Evolutionary conservation across 2,329 filamentous ascomycete species (phyloP).

Genomic region (Arthrobotrys entomopaga): DNA sequence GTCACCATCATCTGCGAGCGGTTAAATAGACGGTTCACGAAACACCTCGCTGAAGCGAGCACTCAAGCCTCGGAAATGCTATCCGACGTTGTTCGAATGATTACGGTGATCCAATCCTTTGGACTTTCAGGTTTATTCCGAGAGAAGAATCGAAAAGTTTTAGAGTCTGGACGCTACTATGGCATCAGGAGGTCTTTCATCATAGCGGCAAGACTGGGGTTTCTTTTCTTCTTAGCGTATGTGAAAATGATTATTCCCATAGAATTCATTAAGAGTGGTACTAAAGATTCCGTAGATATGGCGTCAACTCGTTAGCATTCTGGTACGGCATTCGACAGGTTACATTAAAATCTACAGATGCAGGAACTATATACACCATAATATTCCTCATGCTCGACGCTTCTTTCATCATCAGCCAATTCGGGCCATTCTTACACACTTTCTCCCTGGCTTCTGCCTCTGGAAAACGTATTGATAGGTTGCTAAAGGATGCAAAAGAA

Average conservation of each 20-base stretch:
- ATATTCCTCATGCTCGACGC: slow-evolving; percentile 73
- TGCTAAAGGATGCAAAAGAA: slow-evolving; percentile 46
- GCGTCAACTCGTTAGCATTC: slow-evolving; percentile 74
- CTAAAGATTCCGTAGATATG: slow-evolving; percentile 63
- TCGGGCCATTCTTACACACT: slow-evolving; percentile 71
- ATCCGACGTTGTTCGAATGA: slow-evolving; percentile 64
- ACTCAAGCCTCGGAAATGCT: slow-evolving; percentile 64
- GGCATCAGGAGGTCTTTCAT: slow-evolving; percentile 68
- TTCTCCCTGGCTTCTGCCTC: slow-evolving; percentile 68
- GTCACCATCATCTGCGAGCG: slow-evolving; percentile 65
- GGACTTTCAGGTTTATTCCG: slow-evolving; percentile 57
- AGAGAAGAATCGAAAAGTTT: slow-evolving; percentile 40
- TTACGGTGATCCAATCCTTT: slow-evolving; percentile 66
- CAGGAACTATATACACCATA: slow-evolving; percentile 71
- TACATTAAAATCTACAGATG: slow-evolving; percentile 61
- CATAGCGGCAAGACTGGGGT: slow-evolving; percentile 70
- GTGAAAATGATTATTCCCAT: slow-evolving; percentile 11
- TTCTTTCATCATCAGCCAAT: slow-evolving; percentile 71
- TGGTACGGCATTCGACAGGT: slow-evolving; percentile 73
- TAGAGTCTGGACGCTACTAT: slow-evolving; percentile 42
- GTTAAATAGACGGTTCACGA: slow-evolving; percentile 63
- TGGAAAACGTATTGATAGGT: slow-evolving; percentile 59
- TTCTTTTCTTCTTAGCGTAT: slow-evolving; percentile 72
- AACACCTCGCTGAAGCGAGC: slow-evolving; percentile 61
- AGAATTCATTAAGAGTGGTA: background rate